A percentile compares a stretch with the other conserved stretches of the same genome.
phyloP scores from a whole-genome alignment of 2,329 filamentous ascomycete genomes.

The Aulographum hederae region DNA sequence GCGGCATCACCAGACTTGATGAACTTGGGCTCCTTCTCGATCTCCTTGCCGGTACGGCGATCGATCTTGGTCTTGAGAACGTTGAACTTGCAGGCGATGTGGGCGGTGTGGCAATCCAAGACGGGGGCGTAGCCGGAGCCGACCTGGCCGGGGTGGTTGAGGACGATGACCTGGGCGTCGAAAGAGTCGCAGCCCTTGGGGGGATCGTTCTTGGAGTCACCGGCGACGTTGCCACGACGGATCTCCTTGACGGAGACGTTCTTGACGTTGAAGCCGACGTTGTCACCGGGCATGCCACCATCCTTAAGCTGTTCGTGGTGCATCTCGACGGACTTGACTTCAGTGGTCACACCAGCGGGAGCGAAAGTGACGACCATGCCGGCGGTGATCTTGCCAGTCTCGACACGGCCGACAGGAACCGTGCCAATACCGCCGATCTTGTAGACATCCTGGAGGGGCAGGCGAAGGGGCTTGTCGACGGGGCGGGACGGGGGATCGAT shows the following conservation, averaged over 20 bases:
- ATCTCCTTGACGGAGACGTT: conserved; percentile 99
- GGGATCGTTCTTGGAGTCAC: conserved; percentile 99
- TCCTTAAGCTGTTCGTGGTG: conserved; percentile 97
- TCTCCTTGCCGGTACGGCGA: conserved; percentile 97
- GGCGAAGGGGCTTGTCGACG: conserved; percentile 98
- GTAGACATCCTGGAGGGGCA: conserved; percentile 99
- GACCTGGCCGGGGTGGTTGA: conserved; percentile 99
- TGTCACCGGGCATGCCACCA: conserved; percentile 97
- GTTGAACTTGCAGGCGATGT: conserved; percentile 99
- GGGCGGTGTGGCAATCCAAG: conserved; percentile 99
- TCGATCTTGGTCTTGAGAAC: conserved; percentile 99
- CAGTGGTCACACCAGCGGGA: conserved; percentile 96
- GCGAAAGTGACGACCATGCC: conserved; percentile 96
- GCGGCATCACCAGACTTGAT: conserved; percentile 99
- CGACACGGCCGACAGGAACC: conserved; percentile 99
- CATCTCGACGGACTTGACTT: conserved; percentile 99
- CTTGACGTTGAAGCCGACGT: conserved; percentile 99
- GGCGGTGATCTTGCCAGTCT: conserved; percentile 90
- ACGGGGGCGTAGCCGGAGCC: conserved; percentile 98
- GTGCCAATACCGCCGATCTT: conserved; percentile 99
- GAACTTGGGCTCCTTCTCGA: conserved; percentile 89
- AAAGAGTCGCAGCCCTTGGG: conserved; percentile 77
- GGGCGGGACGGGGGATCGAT: conserved; percentile 88
- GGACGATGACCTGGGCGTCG: conserved; percentile 99
- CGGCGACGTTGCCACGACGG: conserved; percentile 98